Evolutionary conservation across 106 monocot genomes (phyloP).

Genomic region (Allium sativum): DNA sequence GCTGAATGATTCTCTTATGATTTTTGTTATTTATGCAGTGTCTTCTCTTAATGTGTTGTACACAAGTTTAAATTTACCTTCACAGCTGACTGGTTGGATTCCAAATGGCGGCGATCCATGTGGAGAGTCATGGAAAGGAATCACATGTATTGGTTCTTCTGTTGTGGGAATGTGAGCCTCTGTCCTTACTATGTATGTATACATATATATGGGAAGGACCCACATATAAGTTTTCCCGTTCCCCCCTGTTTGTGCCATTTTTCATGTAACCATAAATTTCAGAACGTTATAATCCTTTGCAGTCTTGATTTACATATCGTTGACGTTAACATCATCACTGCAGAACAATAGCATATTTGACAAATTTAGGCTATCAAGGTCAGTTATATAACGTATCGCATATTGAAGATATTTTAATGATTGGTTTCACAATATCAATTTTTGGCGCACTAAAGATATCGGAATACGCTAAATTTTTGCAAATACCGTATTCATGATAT

Average conservation of each 20-base stretch:
- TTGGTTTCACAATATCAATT: no score
- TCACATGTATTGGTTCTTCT: constrained; percentile 28
- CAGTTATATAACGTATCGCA: no score
- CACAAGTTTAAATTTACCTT: constrained; percentile 19
- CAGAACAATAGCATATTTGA: neutral
- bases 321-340: neutral
- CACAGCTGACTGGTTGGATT: constrained; percentile 32
- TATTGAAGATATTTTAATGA: no score
- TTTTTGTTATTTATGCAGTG: constrained; percentile 18
- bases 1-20: neutral
- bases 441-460: no score
- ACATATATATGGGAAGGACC: neutral
- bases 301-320: neutral
- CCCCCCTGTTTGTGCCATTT: no score
- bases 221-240: no score
- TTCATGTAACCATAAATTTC: no score
- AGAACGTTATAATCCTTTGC: neutral
- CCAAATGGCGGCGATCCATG: constrained; percentile 35
- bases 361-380: neutral
- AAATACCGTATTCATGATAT: no score
- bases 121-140: constrained; percentile 33
- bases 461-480: no score
- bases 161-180: constrained; percentile 30
- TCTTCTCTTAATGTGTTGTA: constrained; percentile 40
- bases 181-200: neutral